Evolutionary conservation across 75 land plant species (phyloP), one percentile per base, ranked within the genome.

Genomic region (Cunninghamia lanceolata): DNA sequence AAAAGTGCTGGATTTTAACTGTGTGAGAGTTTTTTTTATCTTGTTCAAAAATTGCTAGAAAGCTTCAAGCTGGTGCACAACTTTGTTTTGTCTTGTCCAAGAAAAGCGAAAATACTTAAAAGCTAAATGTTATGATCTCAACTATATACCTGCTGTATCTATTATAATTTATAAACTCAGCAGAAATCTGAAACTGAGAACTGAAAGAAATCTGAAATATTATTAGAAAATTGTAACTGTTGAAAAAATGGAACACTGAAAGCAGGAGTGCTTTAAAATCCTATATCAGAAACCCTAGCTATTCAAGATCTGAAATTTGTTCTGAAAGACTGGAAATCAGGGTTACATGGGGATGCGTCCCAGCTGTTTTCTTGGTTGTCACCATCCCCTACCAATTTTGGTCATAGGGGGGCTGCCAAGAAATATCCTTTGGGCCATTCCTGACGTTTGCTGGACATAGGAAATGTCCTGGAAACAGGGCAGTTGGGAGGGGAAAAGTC

Each of bases 51-150:
- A 28, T 70, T 42, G 47, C 40, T 34, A 73, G 34, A 47, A 70
- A 30, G 9, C 52, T 17, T 3, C 50, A 46, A 43, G 19, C 53
- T 50, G 98, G 99, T 97, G 71, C 14, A 50, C 53, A 13, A 0
- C 28, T 34, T 32, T 68, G n/a, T 1, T 40, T 82, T 28, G 21
- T 39, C 25, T 30, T 14, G 15, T 36, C 11, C 30, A 59, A 42
- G 6, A 10, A 28, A 43, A 32, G 36, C 15, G 11, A 73, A 45
- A 47, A 73, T 34, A 19, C 38, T 9, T 3, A 17, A 46, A n/a
- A 43, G 34, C 21, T 63, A 63, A 63, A 63, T 63, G n/a, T 63
- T 63, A 25, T 63, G 68, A 25, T 63, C n/a, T 28, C n/a, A 63
- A 63, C 8, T 63, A 63, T 63, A 28, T 25, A n/a, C 30, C 28